Evolutionary conservation across 163 green algal genomes (phyloP).

Genomic region (Scenedesmus sp.): DNA sequence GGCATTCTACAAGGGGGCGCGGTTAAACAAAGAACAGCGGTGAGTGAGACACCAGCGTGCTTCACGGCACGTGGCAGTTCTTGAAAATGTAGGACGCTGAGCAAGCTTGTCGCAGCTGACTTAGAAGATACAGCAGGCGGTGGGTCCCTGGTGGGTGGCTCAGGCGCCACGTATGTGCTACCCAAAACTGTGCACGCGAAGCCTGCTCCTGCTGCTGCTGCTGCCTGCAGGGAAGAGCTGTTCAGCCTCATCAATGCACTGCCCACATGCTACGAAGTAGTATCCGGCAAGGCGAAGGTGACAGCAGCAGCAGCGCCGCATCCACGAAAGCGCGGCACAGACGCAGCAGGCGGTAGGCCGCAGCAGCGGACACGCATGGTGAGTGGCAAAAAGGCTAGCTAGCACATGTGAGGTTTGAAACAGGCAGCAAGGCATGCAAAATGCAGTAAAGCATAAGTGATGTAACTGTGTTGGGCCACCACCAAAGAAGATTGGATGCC

Average conservation of each 20-base stretch:
- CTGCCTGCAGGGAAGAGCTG: conserved; percentile 78
- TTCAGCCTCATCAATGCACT: conserved; percentile 92
- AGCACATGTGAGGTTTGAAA: background rate
- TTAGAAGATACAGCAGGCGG: background rate
- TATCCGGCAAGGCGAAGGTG: conserved; percentile 69
- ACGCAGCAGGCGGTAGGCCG: background rate
- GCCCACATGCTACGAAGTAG: conserved; percentile 92
- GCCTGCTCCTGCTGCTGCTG: background rate
- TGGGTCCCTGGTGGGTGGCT: background rate
- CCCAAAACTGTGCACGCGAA: background rate
- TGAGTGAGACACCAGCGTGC: conserved; percentile 30
- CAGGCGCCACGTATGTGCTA: too few species aligned
- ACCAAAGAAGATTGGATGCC: too few species aligned
- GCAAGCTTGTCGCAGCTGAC: background rate
- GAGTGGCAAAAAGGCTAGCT: background rate
- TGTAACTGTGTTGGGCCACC: too few species aligned
- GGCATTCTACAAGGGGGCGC: conserved; percentile 91
- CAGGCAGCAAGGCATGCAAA: too few species aligned
- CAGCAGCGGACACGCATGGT: conserved; percentile 28
- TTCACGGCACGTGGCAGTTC: too few species aligned
- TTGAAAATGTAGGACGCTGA: too few species aligned
- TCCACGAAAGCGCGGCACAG: conserved; percentile 19
- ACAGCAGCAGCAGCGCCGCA: conserved; percentile 17
- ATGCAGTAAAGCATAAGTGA: too few species aligned
- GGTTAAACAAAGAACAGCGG: conserved; percentile 73